Percentiles rank a stretch among this genome's conserved stretches.
phyloP scores from a whole-genome alignment of 164 flowering plant species.

The Macadamia integrifolia region DNA sequence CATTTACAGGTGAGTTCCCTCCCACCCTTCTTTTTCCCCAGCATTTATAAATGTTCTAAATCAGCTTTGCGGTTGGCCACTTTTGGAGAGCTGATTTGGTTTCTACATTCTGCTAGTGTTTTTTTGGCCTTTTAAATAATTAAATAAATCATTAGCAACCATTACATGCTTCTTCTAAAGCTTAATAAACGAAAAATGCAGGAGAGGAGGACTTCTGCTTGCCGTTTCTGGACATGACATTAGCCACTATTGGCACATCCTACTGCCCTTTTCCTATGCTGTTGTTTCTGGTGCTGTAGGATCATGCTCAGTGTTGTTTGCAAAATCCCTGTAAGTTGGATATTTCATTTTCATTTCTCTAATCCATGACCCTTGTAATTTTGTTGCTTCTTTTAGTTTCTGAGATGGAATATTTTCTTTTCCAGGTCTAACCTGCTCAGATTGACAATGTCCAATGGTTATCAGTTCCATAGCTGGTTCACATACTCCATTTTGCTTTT shows the following conservation, averaged over 20 bases:
- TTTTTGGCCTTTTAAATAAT: neutral
- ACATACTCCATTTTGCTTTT: slow-evolving; percentile 67
- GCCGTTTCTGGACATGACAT: slow-evolving; percentile 60
- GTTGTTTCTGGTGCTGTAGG: slow-evolving; percentile 73
- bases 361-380: neutral
- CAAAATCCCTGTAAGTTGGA: slow-evolving; percentile 67
- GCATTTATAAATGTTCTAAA: neutral
- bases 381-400: neutral
- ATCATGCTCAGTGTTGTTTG: slow-evolving; percentile 73
- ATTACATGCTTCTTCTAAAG: slow-evolving; percentile 1
- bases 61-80: neutral
- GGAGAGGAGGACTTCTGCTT: slow-evolving; percentile 76
- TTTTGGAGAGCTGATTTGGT: neutral
- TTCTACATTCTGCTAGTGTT: neutral
- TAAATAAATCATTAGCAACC: neutral
- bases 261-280: slow-evolving; percentile 73
- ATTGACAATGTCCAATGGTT: slow-evolving; percentile 56
- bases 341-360: neutral
- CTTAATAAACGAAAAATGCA: slow-evolving; percentile 25
- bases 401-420: slow-evolving; percentile 5
- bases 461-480: slow-evolving; percentile 72
- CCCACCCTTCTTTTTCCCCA: too few relatives aligned
- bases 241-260: slow-evolving; percentile 72
- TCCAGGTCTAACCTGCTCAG: slow-evolving; percentile 65
- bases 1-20: slow-evolving; percentile 54